Conservation (phyloP, 768 basidiomycete genomes). For the Crepidotus variabilis region DNA sequence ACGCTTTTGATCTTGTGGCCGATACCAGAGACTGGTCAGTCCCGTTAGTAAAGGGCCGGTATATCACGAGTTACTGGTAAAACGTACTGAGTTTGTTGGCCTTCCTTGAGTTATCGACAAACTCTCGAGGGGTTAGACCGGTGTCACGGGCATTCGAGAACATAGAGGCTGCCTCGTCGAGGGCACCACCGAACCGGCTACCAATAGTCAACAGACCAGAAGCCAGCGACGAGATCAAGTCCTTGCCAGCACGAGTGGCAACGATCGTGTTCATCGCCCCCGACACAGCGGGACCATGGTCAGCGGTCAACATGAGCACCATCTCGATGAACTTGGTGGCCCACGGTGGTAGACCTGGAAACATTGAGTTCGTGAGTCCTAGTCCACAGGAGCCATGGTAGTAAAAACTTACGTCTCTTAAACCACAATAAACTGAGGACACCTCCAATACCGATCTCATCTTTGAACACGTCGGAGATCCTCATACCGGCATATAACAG, state of each 20-base stretch:
- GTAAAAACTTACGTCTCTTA: constrained; percentile 65
- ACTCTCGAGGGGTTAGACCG: constrained; percentile 95
- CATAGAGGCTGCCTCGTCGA: constrained; percentile 96
- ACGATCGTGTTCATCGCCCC: constrained; percentile 99
- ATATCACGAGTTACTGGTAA: constrained; percentile 2
- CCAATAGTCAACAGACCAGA: constrained; percentile 98
- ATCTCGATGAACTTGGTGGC: constrained; percentile 99
- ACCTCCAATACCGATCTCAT: constrained; percentile 94
- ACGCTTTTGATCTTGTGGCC: constrained; percentile 99
- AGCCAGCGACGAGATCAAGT: constrained; percentile 92
- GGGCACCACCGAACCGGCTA: constrained; percentile 96
- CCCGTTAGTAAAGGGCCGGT: constrained; percentile 2
- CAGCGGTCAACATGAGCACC: constrained; percentile 98
- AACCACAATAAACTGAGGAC: constrained; percentile 97
- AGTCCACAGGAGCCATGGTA: background rate
- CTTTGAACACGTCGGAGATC: constrained; percentile 98
- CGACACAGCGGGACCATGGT: constrained; percentile 97
- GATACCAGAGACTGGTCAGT: constrained; percentile 79
- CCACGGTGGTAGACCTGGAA: constrained; percentile 69
- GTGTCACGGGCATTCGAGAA: constrained; percentile 90
- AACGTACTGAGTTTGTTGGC: constrained; percentile 87
- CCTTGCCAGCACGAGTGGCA: constrained; percentile 98
- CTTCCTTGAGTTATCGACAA: constrained; percentile 91
- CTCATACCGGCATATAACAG: constrained; percentile 98
- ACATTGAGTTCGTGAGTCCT: background rate